Conservation (phyloP, 2,329 filamentous ascomycete species). For the Pseudocercospora pini-densiflorae region DNA sequence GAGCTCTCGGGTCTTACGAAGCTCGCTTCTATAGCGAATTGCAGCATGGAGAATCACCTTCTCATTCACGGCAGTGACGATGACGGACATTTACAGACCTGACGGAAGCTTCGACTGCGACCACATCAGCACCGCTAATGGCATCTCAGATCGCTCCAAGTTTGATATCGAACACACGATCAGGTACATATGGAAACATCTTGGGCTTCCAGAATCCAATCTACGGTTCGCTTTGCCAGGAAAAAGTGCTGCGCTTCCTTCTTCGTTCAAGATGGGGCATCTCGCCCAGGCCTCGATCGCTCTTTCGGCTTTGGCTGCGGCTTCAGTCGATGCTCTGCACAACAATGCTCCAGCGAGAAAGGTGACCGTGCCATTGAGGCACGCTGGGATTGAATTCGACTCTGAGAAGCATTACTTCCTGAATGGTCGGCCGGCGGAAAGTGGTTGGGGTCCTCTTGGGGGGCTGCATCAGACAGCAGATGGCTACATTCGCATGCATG, state of each 20-base stretch:
- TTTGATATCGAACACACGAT: conserved; percentile 38
- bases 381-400: conserved; percentile 59
- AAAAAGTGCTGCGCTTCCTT: conserved; percentile 45
- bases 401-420: conserved; percentile 58
- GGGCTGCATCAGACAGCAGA: conserved; percentile 58
- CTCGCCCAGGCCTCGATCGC: conserved; percentile 60
- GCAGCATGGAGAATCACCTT: too few relatives aligned
- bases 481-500: conserved; percentile 61
- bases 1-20: too few relatives aligned
- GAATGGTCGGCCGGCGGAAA: conserved; percentile 41
- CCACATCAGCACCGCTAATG: neutral
- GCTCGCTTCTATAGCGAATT: too few relatives aligned
- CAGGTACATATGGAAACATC: conserved; percentile 38
- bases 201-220: conserved; percentile 23
- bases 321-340: conserved; percentile 49
- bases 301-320: conserved; percentile 56
- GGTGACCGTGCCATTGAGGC: conserved; percentile 51
- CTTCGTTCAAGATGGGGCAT: conserved; percentile 60
- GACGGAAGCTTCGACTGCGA: neutral
- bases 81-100: neutral
- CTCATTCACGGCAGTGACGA: neutral
- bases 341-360: conserved; percentile 38
- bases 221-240: conserved; percentile 27
- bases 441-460: conserved; percentile 52
- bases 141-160: conserved; percentile 26